phyloP scores from a whole-genome alignment of 2,329 filamentous ascomycete genomes.

The Colletotrichum simmondsii region DNA sequence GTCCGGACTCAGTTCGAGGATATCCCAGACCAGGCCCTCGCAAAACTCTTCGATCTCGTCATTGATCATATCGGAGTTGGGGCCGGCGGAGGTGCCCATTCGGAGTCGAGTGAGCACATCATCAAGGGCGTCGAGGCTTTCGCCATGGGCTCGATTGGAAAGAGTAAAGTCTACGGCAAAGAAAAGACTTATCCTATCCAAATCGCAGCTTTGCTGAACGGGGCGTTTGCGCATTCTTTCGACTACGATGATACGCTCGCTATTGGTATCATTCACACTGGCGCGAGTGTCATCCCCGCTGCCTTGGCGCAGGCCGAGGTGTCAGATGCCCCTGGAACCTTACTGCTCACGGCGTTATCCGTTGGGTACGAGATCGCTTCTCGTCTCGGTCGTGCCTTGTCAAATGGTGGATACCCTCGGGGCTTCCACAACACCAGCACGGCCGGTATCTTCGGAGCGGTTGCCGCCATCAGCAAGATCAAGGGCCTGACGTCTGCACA shows the following conservation, averaged over 20 bases:
- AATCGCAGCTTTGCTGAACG: conserved; percentile 53
- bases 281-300: conserved; percentile 50
- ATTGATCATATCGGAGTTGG: conserved; percentile 40
- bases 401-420: conserved; percentile 38
- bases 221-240: conserved; percentile 52
- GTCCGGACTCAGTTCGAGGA: not conserved
- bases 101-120: conserved; percentile 39
- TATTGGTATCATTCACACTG: conserved; percentile 51
- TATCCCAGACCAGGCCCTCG: not conserved
- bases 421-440: conserved; percentile 43
- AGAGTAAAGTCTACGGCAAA: conserved; percentile 47
- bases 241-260: conserved; percentile 59
- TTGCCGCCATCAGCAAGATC: conserved; percentile 40
- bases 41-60: conserved; percentile 39
- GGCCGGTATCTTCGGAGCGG: conserved; percentile 41
- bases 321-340: not conserved
- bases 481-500: conserved; percentile 34
- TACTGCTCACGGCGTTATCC: conserved; percentile 32
- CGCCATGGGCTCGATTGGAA: conserved; percentile 35
- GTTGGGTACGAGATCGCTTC: conserved; percentile 43
- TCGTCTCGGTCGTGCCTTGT: conserved; percentile 38
- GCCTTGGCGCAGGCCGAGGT: conserved; percentile 40
- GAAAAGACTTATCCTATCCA: conserved; percentile 46
- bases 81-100: conserved; percentile 37
- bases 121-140: conserved; percentile 48